A percentile compares a stretch with the other conserved stretches of the same genome.
Conservation (phyloP, 768 basidiomycete genomes). For the Lyophyllum shimeji region DNA sequence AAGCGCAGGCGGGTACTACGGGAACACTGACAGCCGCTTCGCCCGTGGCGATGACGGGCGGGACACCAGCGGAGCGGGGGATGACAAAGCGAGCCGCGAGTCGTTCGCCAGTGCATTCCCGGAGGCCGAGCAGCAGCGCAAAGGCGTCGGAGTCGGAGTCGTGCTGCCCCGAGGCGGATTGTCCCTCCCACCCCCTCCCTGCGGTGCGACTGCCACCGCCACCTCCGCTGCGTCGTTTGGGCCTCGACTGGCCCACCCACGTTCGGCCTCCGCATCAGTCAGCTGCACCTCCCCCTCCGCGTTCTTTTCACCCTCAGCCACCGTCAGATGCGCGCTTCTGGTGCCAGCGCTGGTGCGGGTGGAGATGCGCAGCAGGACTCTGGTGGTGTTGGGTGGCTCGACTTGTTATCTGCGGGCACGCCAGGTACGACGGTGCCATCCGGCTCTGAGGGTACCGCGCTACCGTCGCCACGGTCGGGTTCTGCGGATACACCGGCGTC, state of each 20-base stretch:
- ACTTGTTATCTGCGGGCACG: constrained; percentile 7
- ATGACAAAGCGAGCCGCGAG: constrained; percentile 10
- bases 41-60: constrained; percentile 2
- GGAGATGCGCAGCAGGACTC: not conserved
- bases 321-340: not conserved
- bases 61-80: constrained; percentile 6
- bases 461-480: not conserved
- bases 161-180: not conserved
- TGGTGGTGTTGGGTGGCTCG: constrained; percentile 8
- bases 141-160: no score
- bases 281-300: not conserved
- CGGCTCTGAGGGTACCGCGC: not conserved
- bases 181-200: constrained; percentile 4
- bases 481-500: not conserved
- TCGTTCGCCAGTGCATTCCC: constrained; percentile 26
- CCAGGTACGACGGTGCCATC: not conserved
- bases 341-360: no score
- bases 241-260: constrained; percentile 16
- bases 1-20: constrained; percentile 3
- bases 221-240: constrained; percentile 15
- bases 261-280: not conserved
- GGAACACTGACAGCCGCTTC: not conserved
- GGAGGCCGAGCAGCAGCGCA: constrained; percentile 25
- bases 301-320: not conserved
- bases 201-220: no score